Conservation (phyloP, 805 yeast genomes). For the Citeromyces matritensis region DNA sequence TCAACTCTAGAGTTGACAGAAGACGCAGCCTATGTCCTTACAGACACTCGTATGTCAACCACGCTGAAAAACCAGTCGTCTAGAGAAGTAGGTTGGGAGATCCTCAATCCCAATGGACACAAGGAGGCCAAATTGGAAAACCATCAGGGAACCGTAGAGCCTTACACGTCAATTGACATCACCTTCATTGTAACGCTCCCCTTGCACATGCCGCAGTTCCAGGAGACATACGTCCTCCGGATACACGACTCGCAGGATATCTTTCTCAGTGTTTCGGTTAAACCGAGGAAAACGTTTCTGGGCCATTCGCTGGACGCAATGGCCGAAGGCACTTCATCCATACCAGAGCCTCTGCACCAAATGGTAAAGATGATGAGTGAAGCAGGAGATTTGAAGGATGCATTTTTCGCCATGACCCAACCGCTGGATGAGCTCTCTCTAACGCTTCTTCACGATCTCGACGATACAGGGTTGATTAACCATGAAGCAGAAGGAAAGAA, state of each 20-base stretch:
- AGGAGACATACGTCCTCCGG: constrained; percentile 12
- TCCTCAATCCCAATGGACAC: constrained; percentile 15
- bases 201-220: constrained; percentile 10
- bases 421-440: too few relatives aligned
- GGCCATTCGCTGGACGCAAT: constrained; percentile 14
- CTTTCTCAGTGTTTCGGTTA: constrained; percentile 13
- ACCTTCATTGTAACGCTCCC: constrained; percentile 10
- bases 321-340: constrained; percentile 6
- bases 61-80: constrained; percentile 19
- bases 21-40: constrained; percentile 11
- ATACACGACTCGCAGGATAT: constrained; percentile 14
- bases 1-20: constrained; percentile 15
- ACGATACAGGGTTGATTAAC: too few relatives aligned
- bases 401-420: too few relatives aligned
- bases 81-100: constrained; percentile 20
- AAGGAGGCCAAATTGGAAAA: not conserved
- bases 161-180: constrained; percentile 8
- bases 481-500: not conserved
- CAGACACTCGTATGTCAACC: constrained; percentile 8
- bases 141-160: constrained; percentile 1
- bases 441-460: too few relatives aligned
- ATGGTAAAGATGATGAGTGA: constrained; percentile 5
- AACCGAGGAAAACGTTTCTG: constrained; percentile 10
- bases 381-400: too few relatives aligned
- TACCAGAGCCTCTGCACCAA: constrained; percentile 15